These are phyloP conservation scores for Ceratobasidium sp. DNA, from an alignment of 1,284 basidiomycete species.

Conservation along the genomic window DNA sequence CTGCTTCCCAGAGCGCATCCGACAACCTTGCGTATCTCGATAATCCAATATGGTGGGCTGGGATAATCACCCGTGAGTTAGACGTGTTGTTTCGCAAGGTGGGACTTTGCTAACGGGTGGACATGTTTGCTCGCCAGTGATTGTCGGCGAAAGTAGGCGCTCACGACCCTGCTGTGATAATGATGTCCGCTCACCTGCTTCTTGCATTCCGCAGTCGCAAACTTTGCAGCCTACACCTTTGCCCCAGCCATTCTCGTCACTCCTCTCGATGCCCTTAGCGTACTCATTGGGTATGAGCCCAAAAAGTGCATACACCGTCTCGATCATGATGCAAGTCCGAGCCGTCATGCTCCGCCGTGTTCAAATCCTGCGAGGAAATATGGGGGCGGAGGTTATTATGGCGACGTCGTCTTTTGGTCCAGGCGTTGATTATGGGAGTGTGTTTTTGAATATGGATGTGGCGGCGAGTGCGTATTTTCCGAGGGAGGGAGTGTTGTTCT, in stretches of 20 bases:
- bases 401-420: constrained; percentile 51
- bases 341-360: constrained; percentile 70
- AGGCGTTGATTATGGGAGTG: constrained; percentile 80
- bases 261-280: constrained; percentile 93
- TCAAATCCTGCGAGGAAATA: constrained; percentile 72
- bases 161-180: neutral
- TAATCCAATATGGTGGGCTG: constrained; percentile 99
- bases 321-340: constrained; percentile 66
- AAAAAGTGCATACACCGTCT: constrained; percentile 63
- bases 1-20: constrained; percentile 60
- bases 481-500: constrained; percentile 73
- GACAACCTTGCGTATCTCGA: constrained; percentile 76
- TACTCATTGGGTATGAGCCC: constrained; percentile 87
- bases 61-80: constrained; percentile 88
- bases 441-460: constrained; percentile 72
- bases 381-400: constrained; percentile 54
- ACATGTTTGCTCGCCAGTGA: constrained; percentile 64
- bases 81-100: constrained; percentile 9
- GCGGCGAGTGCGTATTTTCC: constrained; percentile 77
- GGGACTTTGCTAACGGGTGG: constrained; percentile 45
- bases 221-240: constrained; percentile 99
- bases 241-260: constrained; percentile 98
- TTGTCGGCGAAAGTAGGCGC: constrained; percentile 83
- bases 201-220: constrained; percentile 77
- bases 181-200: neutral